Base-by-base conservation (phyloP, 1,284 basidiomycete species). In the Naganishia sp. region DNA sequence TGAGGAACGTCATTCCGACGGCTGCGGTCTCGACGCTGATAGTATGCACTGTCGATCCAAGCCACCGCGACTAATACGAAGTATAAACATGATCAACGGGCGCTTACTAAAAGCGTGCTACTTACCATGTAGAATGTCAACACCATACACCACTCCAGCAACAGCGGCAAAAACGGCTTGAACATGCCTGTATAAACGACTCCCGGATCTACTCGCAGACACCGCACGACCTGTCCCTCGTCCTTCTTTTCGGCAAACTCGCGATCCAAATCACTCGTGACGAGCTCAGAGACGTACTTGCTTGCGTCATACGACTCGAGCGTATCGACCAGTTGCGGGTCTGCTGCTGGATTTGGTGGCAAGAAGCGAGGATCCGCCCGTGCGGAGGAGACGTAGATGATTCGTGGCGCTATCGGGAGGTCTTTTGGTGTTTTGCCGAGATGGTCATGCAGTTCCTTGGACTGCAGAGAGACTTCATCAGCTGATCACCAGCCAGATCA, bases 261-360 rank as follows among this genome's bases (percentile, higher is more conserved):
- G 23, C 63, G 64, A 69, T 82, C 88, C 44, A 94, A 81, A 61
- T 84, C 79, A 1, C 84, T 80, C 4, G 84, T 82, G 56, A 93
- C 81, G 44, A 93, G 77, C 72, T 93, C 90, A 18, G 86, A 86
- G 77, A 92, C 86, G 75, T 90, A 92, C 77, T 94, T 94, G 11
- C 86, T 84, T 9, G 83, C 83, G 70, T 89, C 85, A 75, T 94
- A 95, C 0, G 88, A 85, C 63, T 85, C 81, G 25, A 77, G 72
- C 10, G 86, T 86, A 52, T 83, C 80, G 31, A 85, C 78, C 25
- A 90, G 82, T 74, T 94, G 90, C 84, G 86, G 88, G 77, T 95
- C 92, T 60, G 72, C 70, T 5, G 77, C 54, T 2, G 75, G 71
- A 0, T 81, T 74, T 65, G 86, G 50, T 6, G 68, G 83, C 67